phyloP scores from a whole-genome alignment of 306 rosid genomes.

The Medicago truncatula region DNA sequence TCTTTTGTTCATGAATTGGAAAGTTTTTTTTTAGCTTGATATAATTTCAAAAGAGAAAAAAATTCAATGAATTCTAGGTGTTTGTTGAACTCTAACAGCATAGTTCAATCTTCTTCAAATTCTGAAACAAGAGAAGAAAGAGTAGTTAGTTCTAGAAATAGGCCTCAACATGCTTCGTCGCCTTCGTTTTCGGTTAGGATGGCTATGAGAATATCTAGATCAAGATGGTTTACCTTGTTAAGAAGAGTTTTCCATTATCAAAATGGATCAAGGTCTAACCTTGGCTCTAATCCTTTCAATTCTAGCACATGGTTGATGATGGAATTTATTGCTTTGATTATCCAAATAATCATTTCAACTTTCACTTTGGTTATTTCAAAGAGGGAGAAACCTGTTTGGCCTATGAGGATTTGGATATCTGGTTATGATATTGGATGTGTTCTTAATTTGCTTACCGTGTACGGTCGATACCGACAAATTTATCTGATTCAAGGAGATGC shows the following conservation, averaged over 20 bases:
- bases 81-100: constrained; percentile 45
- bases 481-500: constrained; percentile 58
- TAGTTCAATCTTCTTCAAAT: constrained; percentile 56
- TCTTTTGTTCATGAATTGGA: constrained; percentile 27
- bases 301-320: constrained; percentile 84
- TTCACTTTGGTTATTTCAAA: constrained; percentile 67
- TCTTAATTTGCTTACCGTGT: constrained; percentile 78
- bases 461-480: constrained; percentile 70
- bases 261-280: constrained; percentile 84
- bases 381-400: constrained; percentile 92
- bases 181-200: constrained; percentile 53
- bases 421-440: constrained; percentile 86
- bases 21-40: constrained; percentile 29
- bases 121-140: constrained; percentile 51
- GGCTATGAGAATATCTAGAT: constrained; percentile 92
- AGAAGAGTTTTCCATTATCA: constrained; percentile 97
- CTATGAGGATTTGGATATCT: constrained; percentile 91
- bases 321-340: constrained; percentile 70
- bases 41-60: neutral
- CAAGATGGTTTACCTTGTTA: constrained; percentile 86
- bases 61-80: constrained; percentile 54
- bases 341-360: constrained; percentile 66
- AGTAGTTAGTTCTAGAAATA: constrained; percentile 38
- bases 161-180: constrained; percentile 49
- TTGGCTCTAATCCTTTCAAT: constrained; percentile 89